Evolutionary conservation across 1,284 basidiomycete species (phyloP).

Genomic region (Apiotrichum veenhuisii): DNA sequence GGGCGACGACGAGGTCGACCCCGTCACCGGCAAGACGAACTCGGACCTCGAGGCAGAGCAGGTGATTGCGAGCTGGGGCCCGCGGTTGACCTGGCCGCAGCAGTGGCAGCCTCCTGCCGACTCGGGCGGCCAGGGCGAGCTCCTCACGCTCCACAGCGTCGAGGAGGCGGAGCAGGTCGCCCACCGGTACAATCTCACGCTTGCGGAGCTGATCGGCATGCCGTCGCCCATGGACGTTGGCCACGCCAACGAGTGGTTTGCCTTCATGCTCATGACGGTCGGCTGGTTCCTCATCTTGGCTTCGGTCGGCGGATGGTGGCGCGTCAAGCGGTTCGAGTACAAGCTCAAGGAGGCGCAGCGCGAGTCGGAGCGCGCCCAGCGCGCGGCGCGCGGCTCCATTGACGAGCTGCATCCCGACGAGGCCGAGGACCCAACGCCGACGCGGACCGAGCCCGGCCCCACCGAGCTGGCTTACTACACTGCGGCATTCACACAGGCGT

Average conservation of each 20-base stretch:
- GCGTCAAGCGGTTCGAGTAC: slow-evolving; percentile 64
- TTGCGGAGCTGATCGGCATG: slow-evolving; percentile 34
- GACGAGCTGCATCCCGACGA: slow-evolving; percentile 5
- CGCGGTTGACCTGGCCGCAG: not conserved
- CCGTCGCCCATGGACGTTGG: slow-evolving; percentile 44
- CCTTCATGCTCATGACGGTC: slow-evolving; percentile 85
- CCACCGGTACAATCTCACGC: slow-evolving; percentile 42
- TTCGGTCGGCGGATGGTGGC: slow-evolving; percentile 73
- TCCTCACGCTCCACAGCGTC: slow-evolving; percentile 40
- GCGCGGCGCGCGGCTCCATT: slow-evolving; percentile 23
- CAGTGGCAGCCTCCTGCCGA: not conserved
- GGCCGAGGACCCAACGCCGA: slow-evolving; percentile 9
- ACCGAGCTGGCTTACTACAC: slow-evolving; percentile 37
- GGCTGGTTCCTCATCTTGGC: slow-evolving; percentile 87
- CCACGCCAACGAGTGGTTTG: slow-evolving; percentile 69
- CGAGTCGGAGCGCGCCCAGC: slow-evolving; percentile 40
- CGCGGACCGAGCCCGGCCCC: slow-evolving; percentile 23
- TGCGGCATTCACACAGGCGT: slow-evolving; percentile 28
- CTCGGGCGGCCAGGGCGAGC: slow-evolving; percentile 8
- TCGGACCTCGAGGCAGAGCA: slow-evolving; percentile 39
- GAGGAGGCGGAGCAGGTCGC: slow-evolving; percentile 49
- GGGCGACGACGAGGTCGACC: slow-evolving; percentile 34
- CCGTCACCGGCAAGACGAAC: slow-evolving; percentile 18
- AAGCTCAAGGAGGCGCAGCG: slow-evolving; percentile 36
- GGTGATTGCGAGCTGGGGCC: slow-evolving; percentile 31